Conservation (phyloP, 352 stramenopile species). For the Globisporangium nunn region DNA sequence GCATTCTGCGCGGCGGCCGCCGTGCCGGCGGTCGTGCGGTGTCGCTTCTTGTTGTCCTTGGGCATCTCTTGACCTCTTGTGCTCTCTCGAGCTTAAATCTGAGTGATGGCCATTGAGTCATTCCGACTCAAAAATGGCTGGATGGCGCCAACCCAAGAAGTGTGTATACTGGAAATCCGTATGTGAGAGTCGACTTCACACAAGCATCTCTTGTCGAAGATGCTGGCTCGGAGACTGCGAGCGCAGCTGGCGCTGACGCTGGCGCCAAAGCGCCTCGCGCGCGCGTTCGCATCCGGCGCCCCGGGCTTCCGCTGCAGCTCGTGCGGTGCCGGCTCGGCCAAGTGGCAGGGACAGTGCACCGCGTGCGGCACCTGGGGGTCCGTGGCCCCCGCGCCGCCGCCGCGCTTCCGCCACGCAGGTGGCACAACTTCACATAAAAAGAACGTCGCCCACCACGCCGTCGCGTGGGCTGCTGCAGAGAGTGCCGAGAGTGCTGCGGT, state of each 20-base stretch:
- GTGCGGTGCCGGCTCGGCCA: slow-evolving; percentile 64
- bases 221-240: background rate
- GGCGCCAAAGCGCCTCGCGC: background rate
- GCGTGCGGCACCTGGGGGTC: slow-evolving; percentile 89
- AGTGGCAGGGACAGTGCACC: slow-evolving; percentile 84
- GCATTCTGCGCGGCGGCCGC: slow-evolving; percentile 69
- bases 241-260: background rate
- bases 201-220: background rate
- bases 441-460: slow-evolving; percentile 17
- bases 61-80: slow-evolving; percentile 30
- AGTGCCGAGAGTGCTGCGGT: slow-evolving; percentile 13
- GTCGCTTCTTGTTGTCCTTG: slow-evolving; percentile 88
- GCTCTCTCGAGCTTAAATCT: background rate
- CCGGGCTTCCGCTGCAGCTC: slow-evolving; percentile 35
- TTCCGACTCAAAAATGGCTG: background rate
- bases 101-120: background rate
- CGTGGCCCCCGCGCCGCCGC: slow-evolving; percentile 49
- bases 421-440: slow-evolving; percentile 35
- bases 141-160: background rate
- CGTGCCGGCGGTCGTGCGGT: slow-evolving; percentile 60
- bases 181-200: background rate
- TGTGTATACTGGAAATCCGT: background rate
- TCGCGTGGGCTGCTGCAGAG: slow-evolving; percentile 22
- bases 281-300: slow-evolving; percentile 18
- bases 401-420: slow-evolving; percentile 57